phyloP scores from a whole-genome alignment of 2,329 filamentous ascomycete genomes.

The Phoma sp. region DNA sequence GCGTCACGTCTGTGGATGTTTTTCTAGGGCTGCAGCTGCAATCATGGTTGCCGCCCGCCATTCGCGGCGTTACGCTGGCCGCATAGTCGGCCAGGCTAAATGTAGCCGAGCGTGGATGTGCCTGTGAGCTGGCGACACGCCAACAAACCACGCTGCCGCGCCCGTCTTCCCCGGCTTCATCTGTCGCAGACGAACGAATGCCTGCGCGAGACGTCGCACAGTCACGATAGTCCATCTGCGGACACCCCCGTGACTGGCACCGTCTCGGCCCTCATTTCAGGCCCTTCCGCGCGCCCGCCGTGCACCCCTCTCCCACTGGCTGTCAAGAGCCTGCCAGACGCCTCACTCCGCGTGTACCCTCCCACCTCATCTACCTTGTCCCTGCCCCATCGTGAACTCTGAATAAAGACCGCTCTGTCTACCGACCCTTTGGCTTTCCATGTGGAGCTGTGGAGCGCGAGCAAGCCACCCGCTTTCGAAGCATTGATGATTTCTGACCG shows the following conservation, averaged over 20 bases:
- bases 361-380: conserved; percentile 3
- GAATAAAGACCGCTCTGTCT: conserved; percentile 15
- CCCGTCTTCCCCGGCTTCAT: conserved; percentile 34
- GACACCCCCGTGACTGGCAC: conserved; percentile 36
- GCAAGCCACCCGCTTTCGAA: conserved; percentile 31
- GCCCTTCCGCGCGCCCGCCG: neutral
- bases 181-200: conserved; percentile 30
- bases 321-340: conserved; percentile 28
- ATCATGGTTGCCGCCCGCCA: conserved; percentile 14
- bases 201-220: conserved; percentile 40
- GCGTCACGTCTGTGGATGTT: conserved; percentile 38
- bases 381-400: conserved; percentile 14
- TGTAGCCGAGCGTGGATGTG: conserved; percentile 23
- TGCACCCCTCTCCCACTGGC: conserved; percentile 23
- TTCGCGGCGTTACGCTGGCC: conserved; percentile 43
- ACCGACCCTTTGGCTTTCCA: conserved; percentile 15
- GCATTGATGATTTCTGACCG: conserved; percentile 43
- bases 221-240: conserved; percentile 34
- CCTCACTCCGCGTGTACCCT: conserved; percentile 35
- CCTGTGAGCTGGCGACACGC: conserved; percentile 46
- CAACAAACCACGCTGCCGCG: conserved; percentile 26
- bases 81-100: conserved; percentile 39
- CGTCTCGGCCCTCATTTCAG: conserved; percentile 23
- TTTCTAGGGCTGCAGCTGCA: conserved; percentile 31
- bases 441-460: conserved; percentile 35